Base-by-base conservation (phyloP, 176 grass and related monocot species). In the Oryza glumipatula region DNA sequence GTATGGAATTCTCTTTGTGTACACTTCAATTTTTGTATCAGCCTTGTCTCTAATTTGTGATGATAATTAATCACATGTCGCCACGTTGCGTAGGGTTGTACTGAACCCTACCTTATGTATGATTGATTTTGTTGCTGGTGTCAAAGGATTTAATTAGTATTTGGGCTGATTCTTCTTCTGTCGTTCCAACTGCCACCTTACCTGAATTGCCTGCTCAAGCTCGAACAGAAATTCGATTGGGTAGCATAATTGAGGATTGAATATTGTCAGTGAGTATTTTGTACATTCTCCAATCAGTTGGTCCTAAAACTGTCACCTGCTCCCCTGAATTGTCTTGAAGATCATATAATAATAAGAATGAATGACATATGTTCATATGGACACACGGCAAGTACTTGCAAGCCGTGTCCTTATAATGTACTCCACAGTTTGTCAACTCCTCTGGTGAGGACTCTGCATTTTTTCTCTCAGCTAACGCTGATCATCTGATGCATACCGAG, bases 231-330 rank as follows among this genome's bases (percentile, higher is more conserved):
- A 74, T 47, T 80, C 6, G 66, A 86, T 54, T 19, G 13, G 36
- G 24, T 10, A 43, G 8, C 69, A 83, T 51, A 28, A 30, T 68
- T 17, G 22, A 70, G 28, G 48, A 1, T 76, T 70, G 63, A 84
- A 80, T 87, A 90, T 80, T 24, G 41, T 58, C 2, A 26, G 41
- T 65, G 84, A 35, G 79, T 83, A 70, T 71, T 75, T 30, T 30
- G 32, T 36, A 69, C n/a, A 41, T 84, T 87, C 49, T 80, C 3
- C 19, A 52, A 65, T 36, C 69, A 26, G 70, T 84, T 80, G 44
- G 84, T 84, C 41, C 63, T 83, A 65, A 87, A 87, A 73, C 89
- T 83, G 84, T 83, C 84, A 87, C 80, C 89, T 80, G 70, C 89
- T 80, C 80, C 86, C 4, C 49, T 52, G 4, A 52, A 5, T 68